Conservation (phyloP, 495 filamentous ascomycete genomes). For the Penicillium mononematosum region DNA sequence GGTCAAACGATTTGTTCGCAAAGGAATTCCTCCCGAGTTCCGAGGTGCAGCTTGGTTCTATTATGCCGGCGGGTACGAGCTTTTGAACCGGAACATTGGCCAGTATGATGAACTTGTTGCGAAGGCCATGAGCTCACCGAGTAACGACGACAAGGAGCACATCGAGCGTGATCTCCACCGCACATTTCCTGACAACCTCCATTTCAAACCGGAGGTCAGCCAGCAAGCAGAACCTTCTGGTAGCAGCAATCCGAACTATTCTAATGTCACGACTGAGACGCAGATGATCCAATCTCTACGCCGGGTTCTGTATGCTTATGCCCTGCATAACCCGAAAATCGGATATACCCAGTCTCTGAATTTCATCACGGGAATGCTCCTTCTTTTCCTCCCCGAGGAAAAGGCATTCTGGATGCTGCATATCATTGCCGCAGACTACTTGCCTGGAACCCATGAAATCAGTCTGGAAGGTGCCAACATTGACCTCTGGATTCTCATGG, state of each 20-base stretch:
- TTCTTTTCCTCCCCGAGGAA: slow-evolving; percentile 89
- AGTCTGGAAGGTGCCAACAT: slow-evolving; percentile 91
- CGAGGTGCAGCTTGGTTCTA: slow-evolving; percentile 95
- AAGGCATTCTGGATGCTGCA: slow-evolving; percentile 93
- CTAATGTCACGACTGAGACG: slow-evolving; percentile 58
- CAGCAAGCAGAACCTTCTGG: slow-evolving; percentile 26
- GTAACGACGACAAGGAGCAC: slow-evolving; percentile 74
- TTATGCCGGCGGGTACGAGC: slow-evolving; percentile 86
- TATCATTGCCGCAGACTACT: slow-evolving; percentile 81
- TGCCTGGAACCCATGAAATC: slow-evolving; percentile 90
- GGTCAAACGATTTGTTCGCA: slow-evolving; percentile 84
- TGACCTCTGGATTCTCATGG: slow-evolving; percentile 92
- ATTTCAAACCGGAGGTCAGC: slow-evolving; percentile 72
- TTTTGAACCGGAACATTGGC: slow-evolving; percentile 68
- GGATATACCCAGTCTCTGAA: slow-evolving; percentile 98
- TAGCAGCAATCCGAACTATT: slow-evolving; percentile 32
- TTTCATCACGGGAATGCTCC: slow-evolving; percentile 92
- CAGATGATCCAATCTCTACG: slow-evolving; percentile 77
- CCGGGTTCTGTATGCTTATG: slow-evolving; percentile 83
- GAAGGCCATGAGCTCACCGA: slow-evolving; percentile 60
- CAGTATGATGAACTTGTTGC: slow-evolving; percentile 69
- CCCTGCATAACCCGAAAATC: slow-evolving; percentile 81
- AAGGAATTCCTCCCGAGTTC: slow-evolving; percentile 93
- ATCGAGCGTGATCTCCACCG: slow-evolving; percentile 95
- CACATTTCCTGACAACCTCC: slow-evolving; percentile 92